phyloP scores from a whole-genome alignment of 805 yeast genomes.

The Candida berthetii region DNA sequence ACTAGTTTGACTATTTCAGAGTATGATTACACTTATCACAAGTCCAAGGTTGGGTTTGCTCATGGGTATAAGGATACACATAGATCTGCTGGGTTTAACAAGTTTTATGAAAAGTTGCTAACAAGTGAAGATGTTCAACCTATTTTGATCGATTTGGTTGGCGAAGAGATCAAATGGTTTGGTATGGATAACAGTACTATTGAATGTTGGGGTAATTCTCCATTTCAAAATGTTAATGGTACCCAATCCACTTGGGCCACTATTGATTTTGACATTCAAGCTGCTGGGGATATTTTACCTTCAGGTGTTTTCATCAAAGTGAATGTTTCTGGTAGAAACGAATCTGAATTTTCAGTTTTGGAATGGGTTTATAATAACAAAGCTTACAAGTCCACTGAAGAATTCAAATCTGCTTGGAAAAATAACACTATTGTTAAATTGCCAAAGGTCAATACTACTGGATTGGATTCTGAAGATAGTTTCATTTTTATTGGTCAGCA shows the following conservation, averaged over 20 bases:
- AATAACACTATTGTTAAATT: constrained; percentile 11
- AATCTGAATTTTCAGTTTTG: constrained; percentile 6
- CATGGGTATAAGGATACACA: constrained; percentile 15
- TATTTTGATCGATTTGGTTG: background rate
- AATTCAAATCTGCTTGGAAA: constrained; percentile 17
- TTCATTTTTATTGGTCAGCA: constrained; percentile 4
- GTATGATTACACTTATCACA: constrained; percentile 12
- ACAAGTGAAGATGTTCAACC: constrained; percentile 3
- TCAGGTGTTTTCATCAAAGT: constrained; percentile 17
- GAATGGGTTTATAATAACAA: constrained; percentile 18
- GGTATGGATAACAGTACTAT: background rate
- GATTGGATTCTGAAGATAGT: constrained; percentile 20
- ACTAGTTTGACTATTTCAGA: constrained; percentile 7
- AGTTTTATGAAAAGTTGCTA: constrained; percentile 7
- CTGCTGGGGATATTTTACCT: constrained; percentile 17
- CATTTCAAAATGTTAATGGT: background rate
- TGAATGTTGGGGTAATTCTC: background rate
- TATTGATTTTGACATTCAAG: constrained; percentile 2
- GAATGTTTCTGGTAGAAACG: constrained; percentile 18
- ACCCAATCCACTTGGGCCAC: background rate
- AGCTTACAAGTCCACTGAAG: constrained; percentile 17
- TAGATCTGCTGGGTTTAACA: constrained; percentile 7
- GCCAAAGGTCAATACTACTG: constrained; percentile 18
- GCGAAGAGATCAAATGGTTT: background rate
- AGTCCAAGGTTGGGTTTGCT: constrained; percentile 12